Percentiles rank a stretch among this genome's conserved stretches.
phyloP scores from a whole-genome alignment of 2,329 filamentous ascomycete species.

The Bipolaris zeicola region DNA sequence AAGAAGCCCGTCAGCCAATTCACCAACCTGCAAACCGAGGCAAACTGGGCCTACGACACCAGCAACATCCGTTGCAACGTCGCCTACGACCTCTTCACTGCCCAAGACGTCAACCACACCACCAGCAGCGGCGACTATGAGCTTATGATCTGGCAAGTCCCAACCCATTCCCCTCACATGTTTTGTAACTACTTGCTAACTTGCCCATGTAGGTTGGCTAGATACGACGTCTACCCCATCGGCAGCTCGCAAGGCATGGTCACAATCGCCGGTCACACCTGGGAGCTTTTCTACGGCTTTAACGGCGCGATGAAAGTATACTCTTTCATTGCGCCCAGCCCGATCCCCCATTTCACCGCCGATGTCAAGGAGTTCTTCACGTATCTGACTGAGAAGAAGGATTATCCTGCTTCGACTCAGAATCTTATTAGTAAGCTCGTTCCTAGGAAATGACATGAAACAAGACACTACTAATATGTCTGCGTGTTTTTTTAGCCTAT shows the following conservation, averaged over 20 bases:
- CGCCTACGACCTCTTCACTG: slow-evolving; percentile 34
- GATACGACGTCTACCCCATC: slow-evolving; percentile 25
- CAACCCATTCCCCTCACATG: background rate
- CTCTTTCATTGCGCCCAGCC: slow-evolving; percentile 56
- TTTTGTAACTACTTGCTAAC: background rate
- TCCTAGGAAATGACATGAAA: background rate
- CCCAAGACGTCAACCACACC: slow-evolving; percentile 26
- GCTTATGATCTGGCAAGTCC: slow-evolving; percentile 30
- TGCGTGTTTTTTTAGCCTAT: slow-evolving; percentile 12
- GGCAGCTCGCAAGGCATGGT: slow-evolving; percentile 22
- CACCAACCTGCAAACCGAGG: slow-evolving; percentile 25
- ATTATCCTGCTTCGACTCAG: slow-evolving; percentile 40
- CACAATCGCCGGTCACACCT: slow-evolving; percentile 58
- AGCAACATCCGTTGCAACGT: slow-evolving; percentile 27
- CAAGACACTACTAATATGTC: slow-evolving; percentile 3
- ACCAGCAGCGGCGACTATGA: slow-evolving; percentile 33
- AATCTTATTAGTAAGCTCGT: slow-evolving; percentile 28
- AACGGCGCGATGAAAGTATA: slow-evolving; percentile 65
- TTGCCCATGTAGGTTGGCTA: slow-evolving; percentile 19
- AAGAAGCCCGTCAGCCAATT: slow-evolving; percentile 24
- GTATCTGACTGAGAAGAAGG: slow-evolving; percentile 59
- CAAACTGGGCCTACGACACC: slow-evolving; percentile 28
- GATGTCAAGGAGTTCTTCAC: slow-evolving; percentile 63
- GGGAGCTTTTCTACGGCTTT: slow-evolving; percentile 62
- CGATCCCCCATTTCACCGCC: slow-evolving; percentile 57